phyloP scores from a whole-genome alignment of 306 rosid species.

The Luffa aegyptiaca region DNA sequence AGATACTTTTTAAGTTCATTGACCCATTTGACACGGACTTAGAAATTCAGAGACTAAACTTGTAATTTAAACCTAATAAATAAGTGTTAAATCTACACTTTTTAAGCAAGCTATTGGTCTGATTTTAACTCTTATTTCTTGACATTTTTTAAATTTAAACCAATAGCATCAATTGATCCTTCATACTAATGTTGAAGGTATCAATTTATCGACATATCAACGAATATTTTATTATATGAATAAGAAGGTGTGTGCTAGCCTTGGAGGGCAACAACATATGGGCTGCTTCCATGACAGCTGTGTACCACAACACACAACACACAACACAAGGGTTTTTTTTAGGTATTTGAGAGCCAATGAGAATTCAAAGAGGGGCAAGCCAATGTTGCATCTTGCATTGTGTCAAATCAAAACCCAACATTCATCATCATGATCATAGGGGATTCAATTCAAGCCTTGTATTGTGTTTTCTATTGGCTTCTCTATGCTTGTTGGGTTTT shows the following conservation, averaged over 20 bases:
- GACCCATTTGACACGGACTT: too few species aligned
- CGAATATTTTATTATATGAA: background rate
- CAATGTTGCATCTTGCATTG: background rate
- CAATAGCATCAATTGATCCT: too few species aligned
- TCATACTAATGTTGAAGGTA: too few species aligned
- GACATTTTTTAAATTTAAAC: too few species aligned
- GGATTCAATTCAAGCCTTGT: background rate
- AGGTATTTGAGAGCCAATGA: background rate
- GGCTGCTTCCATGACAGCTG: background rate
- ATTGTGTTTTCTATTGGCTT: background rate
- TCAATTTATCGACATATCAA: too few species aligned
- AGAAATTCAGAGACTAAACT: too few species aligned
- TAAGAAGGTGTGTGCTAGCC: background rate
- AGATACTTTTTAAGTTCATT: too few species aligned
- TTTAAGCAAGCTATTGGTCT: too few species aligned
- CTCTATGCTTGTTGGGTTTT: background rate
- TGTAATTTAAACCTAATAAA: too few species aligned
- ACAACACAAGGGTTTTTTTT: background rate
- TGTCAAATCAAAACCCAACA: conserved; percentile 4
- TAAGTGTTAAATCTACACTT: too few species aligned
- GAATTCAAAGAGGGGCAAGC: background rate
- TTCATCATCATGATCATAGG: background rate
- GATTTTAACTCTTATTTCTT: too few species aligned
- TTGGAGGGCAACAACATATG: background rate
- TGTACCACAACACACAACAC: background rate